Base-by-base conservation (phyloP, 306 rosid species). In the Cucumis cinereus region DNA sequence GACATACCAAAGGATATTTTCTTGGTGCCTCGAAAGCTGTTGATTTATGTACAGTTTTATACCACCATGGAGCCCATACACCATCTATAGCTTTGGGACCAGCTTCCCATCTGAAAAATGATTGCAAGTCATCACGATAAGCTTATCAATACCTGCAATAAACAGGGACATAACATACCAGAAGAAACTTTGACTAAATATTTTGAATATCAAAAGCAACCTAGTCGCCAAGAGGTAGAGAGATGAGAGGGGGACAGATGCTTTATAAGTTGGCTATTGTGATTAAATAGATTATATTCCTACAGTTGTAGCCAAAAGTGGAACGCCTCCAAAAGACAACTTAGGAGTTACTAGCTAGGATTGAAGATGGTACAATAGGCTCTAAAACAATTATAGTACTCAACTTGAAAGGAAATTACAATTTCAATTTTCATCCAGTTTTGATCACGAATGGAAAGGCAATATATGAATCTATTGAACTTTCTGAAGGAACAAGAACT, bases 31-130 rank as follows among this genome's bases (percentile, higher is more conserved):
- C 71, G 66, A 90, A 92, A 64, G 84, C 82, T 47, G 93, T 87
- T 24, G 96, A 87, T 82, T 83, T 83, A 52, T 90, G 91, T 76
- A 92, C 82, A 69, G 76, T 64, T 52, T 20, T 79, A 41, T 92
- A 92, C 97, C 97, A 92, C 93, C 97, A 92, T 62, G 96, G 93
- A 53, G 91, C 91, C 97, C 97, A 90, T 76, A 83, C 28, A 49
- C 97, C 96, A 85, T 92, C 97, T 79, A 89, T 41, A 78, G 87
- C 80, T 83, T 86, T 92, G 40, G 89, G 88, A 73, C 97, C 96
- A 80, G 93, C 89, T 79, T 88, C 89, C 96, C 97, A 90, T 77
- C 97, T 92, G 86, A 73, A 83, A 83, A 59, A 82, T 17, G 43
- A 64, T 79, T n/a, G n/a, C 4, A 47, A 7, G 58, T 70, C 49